Percentiles rank a stretch among this genome's conserved stretches.
These are phyloP conservation scores for Leccinum disarticulatum DNA, from an alignment of 768 basidiomycete genomes.

Conservation along the genomic window DNA sequence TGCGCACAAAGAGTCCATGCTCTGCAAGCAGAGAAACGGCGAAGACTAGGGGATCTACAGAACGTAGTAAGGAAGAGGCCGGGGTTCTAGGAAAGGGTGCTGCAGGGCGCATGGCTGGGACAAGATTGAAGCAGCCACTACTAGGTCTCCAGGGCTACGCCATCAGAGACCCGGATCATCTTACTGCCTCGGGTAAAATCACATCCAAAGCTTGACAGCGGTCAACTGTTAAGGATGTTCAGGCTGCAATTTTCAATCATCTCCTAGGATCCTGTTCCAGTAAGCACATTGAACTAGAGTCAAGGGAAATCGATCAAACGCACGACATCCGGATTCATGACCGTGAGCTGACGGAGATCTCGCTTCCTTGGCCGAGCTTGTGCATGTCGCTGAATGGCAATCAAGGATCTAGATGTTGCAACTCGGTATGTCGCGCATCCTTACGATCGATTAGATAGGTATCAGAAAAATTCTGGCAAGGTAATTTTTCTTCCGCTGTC, in stretches of 20 bases:
- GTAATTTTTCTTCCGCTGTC: constrained; percentile 91
- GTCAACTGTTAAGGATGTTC: constrained; percentile 50
- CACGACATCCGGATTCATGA: constrained; percentile 41
- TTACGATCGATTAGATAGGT: constrained; percentile 44
- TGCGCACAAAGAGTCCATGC: constrained; percentile 75
- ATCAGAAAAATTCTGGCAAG: constrained; percentile 92
- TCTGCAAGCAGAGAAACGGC: constrained; percentile 45
- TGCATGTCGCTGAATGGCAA: constrained; percentile 75
- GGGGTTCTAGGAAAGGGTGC: no score
- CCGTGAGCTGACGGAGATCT: constrained; percentile 71
- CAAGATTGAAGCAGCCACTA: constrained; percentile 1
- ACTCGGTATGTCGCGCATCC: constrained; percentile 55
- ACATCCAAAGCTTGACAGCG: constrained; percentile 54
- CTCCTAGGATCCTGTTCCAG: constrained; percentile 12
- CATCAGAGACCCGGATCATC: constrained; percentile 93
- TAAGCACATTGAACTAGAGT: constrained; percentile 28
- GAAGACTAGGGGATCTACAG: constrained; percentile 22
- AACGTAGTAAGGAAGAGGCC: no score
- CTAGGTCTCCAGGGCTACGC: constrained; percentile 83
- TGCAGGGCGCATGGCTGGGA: constrained; percentile 18
- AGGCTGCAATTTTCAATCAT: constrained; percentile 56
- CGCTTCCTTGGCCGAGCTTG: constrained; percentile 83
- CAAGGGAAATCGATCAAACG: constrained; percentile 36
- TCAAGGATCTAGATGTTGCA: constrained; percentile 79
- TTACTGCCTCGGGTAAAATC: constrained; percentile 86